These are phyloP conservation scores for Tribonema minus DNA, from an alignment of 108 stramenopile species.

Conservation along the genomic window DNA sequence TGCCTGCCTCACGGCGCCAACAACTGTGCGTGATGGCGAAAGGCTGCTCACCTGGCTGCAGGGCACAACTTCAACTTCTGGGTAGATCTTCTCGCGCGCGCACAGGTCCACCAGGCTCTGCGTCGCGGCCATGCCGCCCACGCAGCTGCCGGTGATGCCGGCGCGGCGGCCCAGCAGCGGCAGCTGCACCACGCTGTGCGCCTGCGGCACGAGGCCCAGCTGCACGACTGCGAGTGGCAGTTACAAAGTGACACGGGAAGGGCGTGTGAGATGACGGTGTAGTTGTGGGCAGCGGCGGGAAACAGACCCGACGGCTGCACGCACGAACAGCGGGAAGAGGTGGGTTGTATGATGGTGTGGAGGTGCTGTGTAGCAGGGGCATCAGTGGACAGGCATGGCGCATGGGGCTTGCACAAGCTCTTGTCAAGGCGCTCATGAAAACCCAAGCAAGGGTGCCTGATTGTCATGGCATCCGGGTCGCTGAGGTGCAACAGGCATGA, in stretches of 20 bases:
- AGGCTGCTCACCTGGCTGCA: too few relatives aligned
- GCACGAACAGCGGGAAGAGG: too few relatives aligned
- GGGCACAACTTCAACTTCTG: conserved; percentile 48
- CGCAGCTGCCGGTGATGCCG: background rate
- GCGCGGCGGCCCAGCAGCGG: background rate
- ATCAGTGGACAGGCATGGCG: background rate
- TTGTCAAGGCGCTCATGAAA: too few relatives aligned
- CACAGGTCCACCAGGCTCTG: conserved; percentile 65
- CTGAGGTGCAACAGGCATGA: too few relatives aligned
- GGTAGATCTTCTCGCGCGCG: conserved; percentile 50
- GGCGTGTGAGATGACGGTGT: background rate
- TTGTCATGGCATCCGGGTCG: too few relatives aligned
- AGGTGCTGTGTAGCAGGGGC: background rate
- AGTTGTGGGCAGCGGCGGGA: too few relatives aligned
- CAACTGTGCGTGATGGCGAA: too few relatives aligned
- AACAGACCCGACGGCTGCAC: too few relatives aligned
- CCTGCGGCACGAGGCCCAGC: background rate
- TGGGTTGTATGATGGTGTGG: background rate
- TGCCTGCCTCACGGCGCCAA: too few relatives aligned
- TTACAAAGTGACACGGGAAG: background rate
- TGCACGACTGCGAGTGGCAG: background rate
- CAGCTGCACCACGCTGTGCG: background rate
- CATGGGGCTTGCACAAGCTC: background rate
- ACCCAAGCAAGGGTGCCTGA: too few relatives aligned
- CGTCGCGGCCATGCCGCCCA: conserved; percentile 56